A percentile compares a stretch with the other conserved stretches of the same genome.
Conservation (phyloP, 2,329 filamentous ascomycete genomes). For the Diaporthe citrichinensis region DNA sequence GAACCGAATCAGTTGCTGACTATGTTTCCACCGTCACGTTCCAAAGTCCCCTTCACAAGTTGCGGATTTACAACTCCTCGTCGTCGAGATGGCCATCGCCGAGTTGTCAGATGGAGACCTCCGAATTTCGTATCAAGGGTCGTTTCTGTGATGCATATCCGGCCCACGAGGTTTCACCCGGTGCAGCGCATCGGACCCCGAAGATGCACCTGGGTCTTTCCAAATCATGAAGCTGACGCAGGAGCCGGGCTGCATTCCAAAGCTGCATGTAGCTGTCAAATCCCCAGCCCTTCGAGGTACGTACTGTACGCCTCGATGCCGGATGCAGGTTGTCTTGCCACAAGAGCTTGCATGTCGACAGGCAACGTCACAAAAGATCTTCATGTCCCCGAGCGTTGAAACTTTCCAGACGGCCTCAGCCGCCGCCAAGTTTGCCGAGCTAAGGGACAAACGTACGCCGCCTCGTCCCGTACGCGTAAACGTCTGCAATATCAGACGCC, state of each 20-base stretch:
- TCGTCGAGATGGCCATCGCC: neutral
- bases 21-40: conserved; percentile 29
- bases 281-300: neutral
- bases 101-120: conserved; percentile 25
- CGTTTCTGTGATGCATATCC: conserved; percentile 3
- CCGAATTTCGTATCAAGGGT: conserved; percentile 8
- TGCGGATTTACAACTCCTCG: conserved; percentile 1
- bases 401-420: conserved; percentile 32
- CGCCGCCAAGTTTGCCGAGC: conserved; percentile 33
- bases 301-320: neutral
- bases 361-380: conserved; percentile 26
- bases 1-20: conserved; percentile 34
- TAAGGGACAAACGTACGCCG: conserved; percentile 15
- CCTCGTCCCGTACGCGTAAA: conserved; percentile 22
- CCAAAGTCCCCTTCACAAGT: neutral
- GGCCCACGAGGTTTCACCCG: conserved; percentile 27
- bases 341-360: conserved; percentile 6
- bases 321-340: conserved; percentile 5
- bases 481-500: conserved; percentile 22
- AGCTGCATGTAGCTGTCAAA: neutral
- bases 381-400: conserved; percentile 26
- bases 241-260: conserved; percentile 20
- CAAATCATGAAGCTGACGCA: conserved; percentile 26
- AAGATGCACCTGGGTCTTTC: conserved; percentile 9
- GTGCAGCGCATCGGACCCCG: conserved; percentile 33